Evolutionary conservation across 2,329 filamentous ascomycete species (phyloP).

Genomic region (Colletotrichum musicola): DNA sequence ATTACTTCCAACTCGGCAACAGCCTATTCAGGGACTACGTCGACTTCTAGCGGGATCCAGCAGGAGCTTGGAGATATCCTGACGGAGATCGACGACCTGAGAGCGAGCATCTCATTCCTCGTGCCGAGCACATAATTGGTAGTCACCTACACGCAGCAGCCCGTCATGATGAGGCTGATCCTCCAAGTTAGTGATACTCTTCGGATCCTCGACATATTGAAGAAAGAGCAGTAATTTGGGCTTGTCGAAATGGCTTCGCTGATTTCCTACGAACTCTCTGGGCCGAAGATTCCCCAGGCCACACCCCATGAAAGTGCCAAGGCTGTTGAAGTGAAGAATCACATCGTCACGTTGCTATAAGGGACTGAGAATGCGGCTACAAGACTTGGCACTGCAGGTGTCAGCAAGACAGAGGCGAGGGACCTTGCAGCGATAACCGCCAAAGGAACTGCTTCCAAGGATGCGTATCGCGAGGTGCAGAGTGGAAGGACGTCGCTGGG

Average conservation of each 20-base stretch:
- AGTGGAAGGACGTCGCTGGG: constrained; percentile 29
- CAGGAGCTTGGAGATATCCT: constrained; percentile 7
- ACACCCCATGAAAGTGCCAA: not conserved
- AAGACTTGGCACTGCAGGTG: constrained; percentile 34
- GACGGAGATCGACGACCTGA: constrained; percentile 28
- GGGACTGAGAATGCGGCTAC: constrained; percentile 38
- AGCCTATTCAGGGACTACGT: constrained; percentile 13
- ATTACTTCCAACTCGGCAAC: constrained; percentile 40
- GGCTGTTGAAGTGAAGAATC: constrained; percentile 40
- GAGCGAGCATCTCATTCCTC: constrained; percentile 12
- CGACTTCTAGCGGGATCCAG: constrained; percentile 26
- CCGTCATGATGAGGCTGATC: constrained; percentile 43
- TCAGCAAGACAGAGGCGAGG: constrained; percentile 38
- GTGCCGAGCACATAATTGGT: constrained; percentile 33
- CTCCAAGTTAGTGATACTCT: constrained; percentile 29
- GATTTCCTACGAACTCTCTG: constrained; percentile 20
- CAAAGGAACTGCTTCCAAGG: constrained; percentile 36
- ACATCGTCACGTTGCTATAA: constrained; percentile 42
- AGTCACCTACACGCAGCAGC: constrained; percentile 42
- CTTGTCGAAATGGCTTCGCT: constrained; percentile 14
- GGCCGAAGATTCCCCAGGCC: not conserved
- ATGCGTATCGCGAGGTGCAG: constrained; percentile 36
- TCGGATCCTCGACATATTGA: constrained; percentile 34
- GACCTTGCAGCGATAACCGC: constrained; percentile 29
- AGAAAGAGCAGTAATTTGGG: constrained; percentile 1